These are phyloP conservation scores for Sclerotinia borealis DNA, from an alignment of 2,329 filamentous ascomycete species.

Conservation along the genomic window DNA sequence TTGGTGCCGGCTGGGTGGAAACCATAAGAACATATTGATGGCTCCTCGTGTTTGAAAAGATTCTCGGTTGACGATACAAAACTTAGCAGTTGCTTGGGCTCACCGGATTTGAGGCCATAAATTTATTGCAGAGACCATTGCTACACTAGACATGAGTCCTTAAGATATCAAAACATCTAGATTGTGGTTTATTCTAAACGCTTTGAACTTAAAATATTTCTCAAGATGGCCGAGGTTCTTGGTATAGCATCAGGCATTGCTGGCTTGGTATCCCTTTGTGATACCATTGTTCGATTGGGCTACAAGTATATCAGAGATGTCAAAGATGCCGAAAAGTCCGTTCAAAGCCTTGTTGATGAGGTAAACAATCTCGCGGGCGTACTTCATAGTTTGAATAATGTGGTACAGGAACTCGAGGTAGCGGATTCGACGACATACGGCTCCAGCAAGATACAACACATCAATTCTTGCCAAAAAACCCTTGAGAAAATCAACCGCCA, in stretches of 20 bases:
- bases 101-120: too few species aligned
- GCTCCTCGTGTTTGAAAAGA: too few species aligned
- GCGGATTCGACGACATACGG: background rate
- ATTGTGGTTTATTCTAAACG: background rate
- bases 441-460: slow-evolving; percentile 9
- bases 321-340: slow-evolving; percentile 5
- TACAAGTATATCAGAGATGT: slow-evolving; percentile 14
- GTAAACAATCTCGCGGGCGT: slow-evolving; percentile 12
- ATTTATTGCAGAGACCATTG: background rate
- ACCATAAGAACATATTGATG: too few species aligned
- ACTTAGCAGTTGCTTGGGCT: too few species aligned
- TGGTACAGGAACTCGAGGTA: background rate
- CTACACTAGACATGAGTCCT: background rate
- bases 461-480: slow-evolving; percentile 16
- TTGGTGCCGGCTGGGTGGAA: background rate
- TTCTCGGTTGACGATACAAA: too few species aligned
- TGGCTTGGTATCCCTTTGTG: slow-evolving; percentile 13
- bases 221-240: background rate
- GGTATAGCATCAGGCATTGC: slow-evolving; percentile 7
- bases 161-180: background rate
- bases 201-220: background rate
- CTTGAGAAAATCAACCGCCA: slow-evolving; percentile 8
- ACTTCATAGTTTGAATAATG: slow-evolving; percentile 6
- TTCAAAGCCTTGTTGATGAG: slow-evolving; percentile 10
- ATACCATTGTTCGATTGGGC: slow-evolving; percentile 4